Evolutionary conservation across 768 basidiomycete species (phyloP).

Genomic region (Podaxis rugospora): DNA sequence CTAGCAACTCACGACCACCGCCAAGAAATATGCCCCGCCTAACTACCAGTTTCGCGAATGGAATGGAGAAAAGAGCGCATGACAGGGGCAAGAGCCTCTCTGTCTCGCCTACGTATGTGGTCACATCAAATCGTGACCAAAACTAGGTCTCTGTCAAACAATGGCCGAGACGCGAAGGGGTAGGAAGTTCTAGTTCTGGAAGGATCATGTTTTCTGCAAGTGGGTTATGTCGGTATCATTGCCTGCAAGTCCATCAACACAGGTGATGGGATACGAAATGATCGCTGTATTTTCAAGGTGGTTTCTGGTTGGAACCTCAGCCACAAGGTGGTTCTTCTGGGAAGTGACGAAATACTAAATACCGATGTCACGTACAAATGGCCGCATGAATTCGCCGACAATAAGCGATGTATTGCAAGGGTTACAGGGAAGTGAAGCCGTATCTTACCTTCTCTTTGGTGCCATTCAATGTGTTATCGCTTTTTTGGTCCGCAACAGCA

Average conservation of each 20-base stretch:
- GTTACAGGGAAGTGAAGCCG: neutral
- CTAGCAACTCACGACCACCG: neutral
- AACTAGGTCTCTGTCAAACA: neutral
- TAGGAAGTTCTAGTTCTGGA: neutral
- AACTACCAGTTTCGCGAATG: neutral
- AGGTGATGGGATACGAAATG: neutral
- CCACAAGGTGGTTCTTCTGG: neutral
- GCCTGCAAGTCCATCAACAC: no score
- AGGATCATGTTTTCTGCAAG: neutral
- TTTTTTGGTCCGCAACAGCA: neutral
- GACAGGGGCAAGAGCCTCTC: neutral
- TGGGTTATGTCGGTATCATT: no score
- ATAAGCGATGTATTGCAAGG: constrained; percentile 1
- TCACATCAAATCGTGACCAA: neutral
- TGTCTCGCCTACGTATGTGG: neutral
- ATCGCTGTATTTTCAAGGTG: neutral
- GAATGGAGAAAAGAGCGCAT: neutral
- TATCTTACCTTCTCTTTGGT: neutral
- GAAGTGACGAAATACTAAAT: neutral
- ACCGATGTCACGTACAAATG: neutral
- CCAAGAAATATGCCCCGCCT: neutral
- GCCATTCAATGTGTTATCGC: neutral
- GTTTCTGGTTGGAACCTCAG: neutral
- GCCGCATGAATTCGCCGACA: constrained; percentile 5
- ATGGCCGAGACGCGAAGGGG: neutral